Base-by-base conservation (phyloP, 495 filamentous ascomycete species). In the Cenococcum geophilum region DNA sequence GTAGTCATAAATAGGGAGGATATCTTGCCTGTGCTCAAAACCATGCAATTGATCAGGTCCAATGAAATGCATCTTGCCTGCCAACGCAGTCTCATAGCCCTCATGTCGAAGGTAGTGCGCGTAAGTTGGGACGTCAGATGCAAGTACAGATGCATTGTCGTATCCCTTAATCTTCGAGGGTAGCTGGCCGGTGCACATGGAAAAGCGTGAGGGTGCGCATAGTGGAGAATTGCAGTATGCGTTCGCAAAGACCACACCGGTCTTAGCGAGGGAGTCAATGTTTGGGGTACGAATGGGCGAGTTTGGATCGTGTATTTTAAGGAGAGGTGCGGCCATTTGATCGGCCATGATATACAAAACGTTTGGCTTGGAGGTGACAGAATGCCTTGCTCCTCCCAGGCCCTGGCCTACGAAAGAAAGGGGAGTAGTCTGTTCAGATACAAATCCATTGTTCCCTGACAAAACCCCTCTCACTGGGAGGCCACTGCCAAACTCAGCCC, bases 1-100 rank as follows among this genome's bases (percentile, higher is more conserved):
- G 27, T 32, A 18, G 40, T 16, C 14, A 18, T 4, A 45, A 16
- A 14, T 14, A 45, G 40, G 40, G 23, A 22, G 42, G 42, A 36
- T 45, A 23, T 14, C 59, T 47, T 51, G 61, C 57, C 90, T 81
- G 67, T 87, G 84, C 76, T 96, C 90, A 68, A 90, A 96, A 35
- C 90, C 90, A 73, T 96, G 90, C 55, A 95, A 78, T 75, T 96
- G 90, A 68, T 96, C 90, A 1, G 79, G 78, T 49, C 90, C 90
- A 59, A 91, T 88, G 73, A 96, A 96, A 72, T 96, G 90, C 90
- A 96, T 96, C 79, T 96, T 96, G 57, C 90, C 90, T 0, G 90
- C 89, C 63, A 96, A 75, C 4, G 84, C 86, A n/a, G 90, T 93
- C 74, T 95, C 86, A 68, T 96, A 96, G 48, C 88, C 89, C 68